Base-by-base conservation (phyloP, 768 basidiomycete species). In the Auriscalpium microsporum region DNA sequence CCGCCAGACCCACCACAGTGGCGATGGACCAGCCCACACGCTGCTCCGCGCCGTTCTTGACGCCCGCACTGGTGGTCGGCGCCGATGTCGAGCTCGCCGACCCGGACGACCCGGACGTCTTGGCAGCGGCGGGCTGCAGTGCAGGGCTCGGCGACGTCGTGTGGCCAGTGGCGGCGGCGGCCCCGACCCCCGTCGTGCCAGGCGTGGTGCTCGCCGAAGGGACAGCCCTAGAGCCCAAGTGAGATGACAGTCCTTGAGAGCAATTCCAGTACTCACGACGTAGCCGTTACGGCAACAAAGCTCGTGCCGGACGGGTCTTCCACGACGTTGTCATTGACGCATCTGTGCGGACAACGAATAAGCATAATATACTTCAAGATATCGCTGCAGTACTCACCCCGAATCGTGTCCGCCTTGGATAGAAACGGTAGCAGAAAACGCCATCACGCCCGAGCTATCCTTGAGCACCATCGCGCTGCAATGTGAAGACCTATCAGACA, bases 381-480 rank as follows among this genome's bases (percentile, higher is more conserved):
- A 40, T 40, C 36, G 16, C 8, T 51, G 35, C n/a, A 44, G 17
- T 14, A 34, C 69, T 11, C 60, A 77, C 78, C 68, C 71, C 8
- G 62, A 57, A 56, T 73, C 70, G 10, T 63, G 48, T 33, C 78
- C 69, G 5, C 64, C 2, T 52, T 67, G 58, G 48, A 87, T 66
- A 0, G 71, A 78, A 35, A 81, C 70, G 2, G 72, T 69, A 50
- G 80, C 79, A 13, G 79, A 78, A 69, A 74, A 89, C 8, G 74
- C 79, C 9, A 62, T 65, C 1, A 64, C 14, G 14, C 87, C 87
- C 13, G 79, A 78, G 63, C 67, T 69, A 58, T 88, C 87, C 69
- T 81, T 84, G 59, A 86, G 56, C 11, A 64, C 64, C 36, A 79
- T 60, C n/a, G 78, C 78, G 60, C 86, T 89, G 50, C 11, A 59